A percentile compares a stretch with the other conserved stretches of the same genome.
phyloP scores from a whole-genome alignment of 73 alveolate genomes.

The Breviolum minutum region DNA sequence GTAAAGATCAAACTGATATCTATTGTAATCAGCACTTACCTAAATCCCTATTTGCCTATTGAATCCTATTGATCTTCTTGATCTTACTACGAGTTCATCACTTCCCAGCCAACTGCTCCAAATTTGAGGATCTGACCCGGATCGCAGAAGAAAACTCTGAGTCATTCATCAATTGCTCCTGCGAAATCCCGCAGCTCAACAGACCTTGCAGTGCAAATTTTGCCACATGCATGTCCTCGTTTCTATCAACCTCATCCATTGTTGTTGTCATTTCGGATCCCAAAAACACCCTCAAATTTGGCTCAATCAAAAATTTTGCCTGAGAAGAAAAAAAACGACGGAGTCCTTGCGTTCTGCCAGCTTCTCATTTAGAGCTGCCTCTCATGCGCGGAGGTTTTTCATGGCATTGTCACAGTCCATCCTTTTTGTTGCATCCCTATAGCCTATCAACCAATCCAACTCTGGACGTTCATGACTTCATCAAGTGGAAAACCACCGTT shows the following conservation, averaged over 20 bases:
- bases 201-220: too few species aligned
- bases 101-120: background rate
- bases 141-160: slow-evolving; percentile 42
- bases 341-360: slow-evolving; percentile 47
- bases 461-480: too few species aligned
- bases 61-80: too few species aligned
- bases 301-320: background rate
- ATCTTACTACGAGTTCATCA: background rate
- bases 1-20: too few species aligned
- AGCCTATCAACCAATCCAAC: too few species aligned
- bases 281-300: background rate
- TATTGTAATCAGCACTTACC: too few species aligned
- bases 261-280: background rate
- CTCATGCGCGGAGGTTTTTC: background rate
- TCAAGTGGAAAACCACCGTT: too few species aligned
- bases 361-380: slow-evolving; percentile 78
- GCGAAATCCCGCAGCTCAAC: background rate
- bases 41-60: too few species aligned
- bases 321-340: background rate
- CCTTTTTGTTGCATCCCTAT: too few species aligned
- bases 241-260: background rate
- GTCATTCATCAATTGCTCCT: slow-evolving; percentile 63
- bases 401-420: background rate
- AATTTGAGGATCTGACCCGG: background rate
- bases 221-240: background rate